These are phyloP conservation scores for Boletus rubroflammeus DNA, from an alignment of 768 basidiomycete genomes.

Conservation along the genomic window DNA sequence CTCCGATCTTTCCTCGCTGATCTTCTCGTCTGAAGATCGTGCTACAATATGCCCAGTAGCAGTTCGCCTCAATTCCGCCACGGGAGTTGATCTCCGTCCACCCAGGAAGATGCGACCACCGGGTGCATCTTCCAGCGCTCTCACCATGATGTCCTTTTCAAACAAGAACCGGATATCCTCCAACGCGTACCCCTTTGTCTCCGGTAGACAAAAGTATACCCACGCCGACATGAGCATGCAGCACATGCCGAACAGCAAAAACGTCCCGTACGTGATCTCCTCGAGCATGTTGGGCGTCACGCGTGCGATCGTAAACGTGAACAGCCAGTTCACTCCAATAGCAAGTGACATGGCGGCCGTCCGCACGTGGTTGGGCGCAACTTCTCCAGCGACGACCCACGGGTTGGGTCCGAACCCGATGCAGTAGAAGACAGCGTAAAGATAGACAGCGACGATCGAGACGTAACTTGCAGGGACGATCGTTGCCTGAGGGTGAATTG, in stretches of 20 bases:
- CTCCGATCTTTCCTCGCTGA: not conserved
- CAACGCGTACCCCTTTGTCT: conserved; percentile 38
- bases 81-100: conserved; percentile 23
- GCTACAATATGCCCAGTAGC: not conserved
- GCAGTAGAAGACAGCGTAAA: conserved; percentile 37
- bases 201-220: conserved; percentile 38
- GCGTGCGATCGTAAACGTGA: conserved; percentile 36
- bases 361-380: conserved; percentile 39
- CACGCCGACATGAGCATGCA: conserved; percentile 34
- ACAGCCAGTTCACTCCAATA: conserved; percentile 34
- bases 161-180: conserved; percentile 40
- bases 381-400: conserved; percentile 34
- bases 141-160: conserved; percentile 31
- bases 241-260: conserved; percentile 30
- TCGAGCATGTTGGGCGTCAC: conserved; percentile 37
- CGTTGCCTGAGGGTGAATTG: conserved; percentile 26
- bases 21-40: not conserved
- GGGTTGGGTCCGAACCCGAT: conserved; percentile 32
- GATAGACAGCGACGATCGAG: conserved; percentile 37
- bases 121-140: conserved; percentile 35
- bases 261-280: conserved; percentile 31
- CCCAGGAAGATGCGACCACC: conserved; percentile 31
- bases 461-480: conserved; percentile 35
- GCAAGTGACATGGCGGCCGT: conserved; percentile 34
- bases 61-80: conserved; percentile 25